Conservation (phyloP, 129 eudicot genomes). For the Flaveria trinervia region DNA sequence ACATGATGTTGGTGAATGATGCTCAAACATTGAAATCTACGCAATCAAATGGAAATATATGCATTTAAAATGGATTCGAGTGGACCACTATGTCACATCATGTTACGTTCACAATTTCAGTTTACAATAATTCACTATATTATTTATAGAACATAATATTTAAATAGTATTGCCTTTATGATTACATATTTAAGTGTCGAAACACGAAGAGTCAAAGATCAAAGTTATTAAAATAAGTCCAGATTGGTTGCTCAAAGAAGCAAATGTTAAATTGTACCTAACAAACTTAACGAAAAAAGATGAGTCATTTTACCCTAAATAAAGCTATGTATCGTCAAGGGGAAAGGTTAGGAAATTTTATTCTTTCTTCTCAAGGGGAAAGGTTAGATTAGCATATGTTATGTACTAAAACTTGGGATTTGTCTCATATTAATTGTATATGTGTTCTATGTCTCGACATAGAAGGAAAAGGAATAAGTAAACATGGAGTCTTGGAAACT, state of each 20-base stretch:
- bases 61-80: not conserved
- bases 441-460: too few relatives aligned
- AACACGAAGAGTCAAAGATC: not conserved
- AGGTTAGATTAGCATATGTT: too few relatives aligned
- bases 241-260: not conserved
- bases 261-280: not conserved
- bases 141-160: not conserved
- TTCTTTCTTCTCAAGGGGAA: too few relatives aligned
- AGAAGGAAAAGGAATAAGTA: too few relatives aligned
- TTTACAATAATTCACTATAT: not conserved
- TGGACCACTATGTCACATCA: conserved; percentile 12
- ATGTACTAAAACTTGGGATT: too few relatives aligned
- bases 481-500: too few relatives aligned
- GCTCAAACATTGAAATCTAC: conserved; percentile 4
- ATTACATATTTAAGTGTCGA: not conserved
- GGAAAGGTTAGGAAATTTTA: too few relatives aligned
- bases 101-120: not conserved
- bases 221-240: not conserved
- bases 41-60: not conserved
- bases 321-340: too few relatives aligned
- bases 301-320: not conserved
- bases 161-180: not conserved
- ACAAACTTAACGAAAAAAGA: too few relatives aligned
- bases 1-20: conserved; percentile 12
- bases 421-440: too few relatives aligned